Evolutionary conservation across 306 rosid genomes (phyloP).

Genomic region (Purshia tridentata): DNA sequence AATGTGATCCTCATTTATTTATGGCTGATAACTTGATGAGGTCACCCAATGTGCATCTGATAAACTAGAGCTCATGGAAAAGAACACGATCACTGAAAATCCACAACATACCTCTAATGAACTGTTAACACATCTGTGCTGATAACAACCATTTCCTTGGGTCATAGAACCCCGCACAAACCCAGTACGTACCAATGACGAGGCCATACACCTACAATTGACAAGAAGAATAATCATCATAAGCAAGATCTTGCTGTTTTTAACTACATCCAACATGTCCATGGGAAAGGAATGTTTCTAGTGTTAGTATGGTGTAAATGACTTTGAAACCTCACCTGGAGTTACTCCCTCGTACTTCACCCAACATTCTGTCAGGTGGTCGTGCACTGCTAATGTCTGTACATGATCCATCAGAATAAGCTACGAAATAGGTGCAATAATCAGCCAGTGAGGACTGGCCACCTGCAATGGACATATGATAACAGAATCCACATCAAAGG

Average conservation of each 20-base stretch:
- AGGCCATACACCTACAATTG: slow-evolving; percentile 82
- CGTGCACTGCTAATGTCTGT: slow-evolving; percentile 90
- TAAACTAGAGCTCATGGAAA: slow-evolving; percentile 7
- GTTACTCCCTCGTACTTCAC: slow-evolving; percentile 92
- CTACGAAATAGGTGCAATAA: slow-evolving; percentile 95
- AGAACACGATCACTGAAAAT: slow-evolving; percentile 13
- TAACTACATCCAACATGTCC: slow-evolving; percentile 5
- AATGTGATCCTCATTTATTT: neutral
- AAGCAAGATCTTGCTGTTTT: slow-evolving; percentile 18
- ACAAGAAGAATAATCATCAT: slow-evolving; percentile 34
- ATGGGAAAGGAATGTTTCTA: neutral
- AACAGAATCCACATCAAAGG: slow-evolving; percentile 20
- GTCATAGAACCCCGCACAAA: slow-evolving; percentile 84
- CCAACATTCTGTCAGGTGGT: slow-evolving; percentile 95
- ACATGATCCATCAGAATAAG: slow-evolving; percentile 98
- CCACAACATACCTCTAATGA: slow-evolving; percentile 64
- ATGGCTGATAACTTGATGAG: neutral
- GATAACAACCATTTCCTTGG: slow-evolving; percentile 98
- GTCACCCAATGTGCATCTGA: slow-evolving; percentile 6
- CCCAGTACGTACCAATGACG: slow-evolving; percentile 90
- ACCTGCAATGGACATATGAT: slow-evolving; percentile 50
- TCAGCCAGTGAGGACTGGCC: slow-evolving; percentile 99
- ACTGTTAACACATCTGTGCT: slow-evolving; percentile 75
- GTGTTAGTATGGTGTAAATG: neutral
- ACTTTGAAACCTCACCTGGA: slow-evolving; percentile 59